phyloP scores from a whole-genome alignment of 352 stramenopile genomes.

The Elongisporangium undulatum region DNA sequence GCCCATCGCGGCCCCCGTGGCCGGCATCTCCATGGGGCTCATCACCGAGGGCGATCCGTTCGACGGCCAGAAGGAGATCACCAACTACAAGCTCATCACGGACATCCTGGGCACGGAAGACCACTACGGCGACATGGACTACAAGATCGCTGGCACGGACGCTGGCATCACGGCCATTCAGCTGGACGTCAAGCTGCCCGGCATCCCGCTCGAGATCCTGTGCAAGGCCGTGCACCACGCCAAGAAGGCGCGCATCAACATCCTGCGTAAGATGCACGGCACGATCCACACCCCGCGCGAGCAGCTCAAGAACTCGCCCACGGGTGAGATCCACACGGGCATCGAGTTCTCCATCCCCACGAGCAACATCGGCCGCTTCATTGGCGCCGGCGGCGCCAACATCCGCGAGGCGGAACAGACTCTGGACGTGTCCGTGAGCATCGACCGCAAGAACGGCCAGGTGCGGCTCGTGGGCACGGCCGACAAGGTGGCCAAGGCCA shows the following conservation, averaged over 20 bases:
- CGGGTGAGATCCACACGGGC: slow-evolving; percentile 32
- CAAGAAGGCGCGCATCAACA: slow-evolving; percentile 65
- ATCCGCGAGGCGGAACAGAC: slow-evolving; percentile 70
- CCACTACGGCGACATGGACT: slow-evolving; percentile 98
- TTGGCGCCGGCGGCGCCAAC: slow-evolving; percentile 69
- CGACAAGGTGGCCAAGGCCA: slow-evolving; percentile 72
- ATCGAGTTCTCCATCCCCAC: slow-evolving; percentile 62
- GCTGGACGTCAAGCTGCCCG: slow-evolving; percentile 94
- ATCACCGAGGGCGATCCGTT: slow-evolving; percentile 71
- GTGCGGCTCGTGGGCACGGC: slow-evolving; percentile 86
- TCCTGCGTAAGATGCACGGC: slow-evolving; percentile 85
- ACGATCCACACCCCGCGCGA: slow-evolving; percentile 56
- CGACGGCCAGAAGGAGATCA: slow-evolving; percentile 57
- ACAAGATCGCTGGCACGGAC: slow-evolving; percentile 94
- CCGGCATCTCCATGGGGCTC: slow-evolving; percentile 95
- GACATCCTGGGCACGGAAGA: slow-evolving; percentile 98
- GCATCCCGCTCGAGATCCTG: slow-evolving; percentile 83
- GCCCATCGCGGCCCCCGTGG: slow-evolving; percentile 90
- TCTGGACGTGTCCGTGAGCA: slow-evolving; percentile 56
- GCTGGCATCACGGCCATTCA: slow-evolving; percentile 94
- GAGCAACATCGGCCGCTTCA: slow-evolving; percentile 53
- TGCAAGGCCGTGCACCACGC: slow-evolving; percentile 83
- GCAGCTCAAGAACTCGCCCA: slow-evolving; percentile 44
- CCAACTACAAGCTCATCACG: slow-evolving; percentile 90
- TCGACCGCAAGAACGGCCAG: slow-evolving; percentile 82